Percentiles rank a stretch among this genome's conserved stretches.
These are phyloP conservation scores for Trebouxia gelatinosa DNA, from an alignment of 163 green algal species.

Conservation along the genomic window DNA sequence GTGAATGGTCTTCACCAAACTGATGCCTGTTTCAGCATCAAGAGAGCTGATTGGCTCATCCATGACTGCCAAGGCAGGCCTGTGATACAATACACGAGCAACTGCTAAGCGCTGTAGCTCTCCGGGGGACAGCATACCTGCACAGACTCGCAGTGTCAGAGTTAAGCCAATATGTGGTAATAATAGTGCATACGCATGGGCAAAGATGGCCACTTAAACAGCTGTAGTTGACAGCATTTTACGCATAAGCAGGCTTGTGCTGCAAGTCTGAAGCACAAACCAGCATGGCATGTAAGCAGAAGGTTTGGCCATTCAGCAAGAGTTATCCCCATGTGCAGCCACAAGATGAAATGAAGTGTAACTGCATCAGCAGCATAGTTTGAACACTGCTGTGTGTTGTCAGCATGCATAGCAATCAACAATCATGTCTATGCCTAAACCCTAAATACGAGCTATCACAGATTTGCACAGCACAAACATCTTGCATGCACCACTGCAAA, in stretches of 20 bases:
- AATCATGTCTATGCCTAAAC: too few species aligned
- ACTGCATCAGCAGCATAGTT: too few species aligned
- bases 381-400: too few species aligned
- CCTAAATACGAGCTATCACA: too few species aligned
- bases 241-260: not conserved
- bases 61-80: constrained; percentile 18
- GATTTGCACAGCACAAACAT: too few species aligned
- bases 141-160: not conserved
- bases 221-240: not conserved
- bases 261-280: not conserved
- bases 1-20: not conserved
- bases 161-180: not conserved
- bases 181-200: not conserved
- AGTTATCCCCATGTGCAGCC: too few species aligned
- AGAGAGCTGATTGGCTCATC: constrained; percentile 25
- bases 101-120: constrained; percentile 29
- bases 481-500: too few species aligned
- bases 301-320: too few species aligned
- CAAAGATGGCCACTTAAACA: not conserved
- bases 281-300: too few species aligned
- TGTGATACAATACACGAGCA: constrained; percentile 14
- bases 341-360: too few species aligned
- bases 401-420: too few species aligned
- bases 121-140: constrained; percentile 31
- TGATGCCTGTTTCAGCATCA: not conserved